Conservation (phyloP, 305 asterid genomes). For the Nicotiana rustica region DNA sequence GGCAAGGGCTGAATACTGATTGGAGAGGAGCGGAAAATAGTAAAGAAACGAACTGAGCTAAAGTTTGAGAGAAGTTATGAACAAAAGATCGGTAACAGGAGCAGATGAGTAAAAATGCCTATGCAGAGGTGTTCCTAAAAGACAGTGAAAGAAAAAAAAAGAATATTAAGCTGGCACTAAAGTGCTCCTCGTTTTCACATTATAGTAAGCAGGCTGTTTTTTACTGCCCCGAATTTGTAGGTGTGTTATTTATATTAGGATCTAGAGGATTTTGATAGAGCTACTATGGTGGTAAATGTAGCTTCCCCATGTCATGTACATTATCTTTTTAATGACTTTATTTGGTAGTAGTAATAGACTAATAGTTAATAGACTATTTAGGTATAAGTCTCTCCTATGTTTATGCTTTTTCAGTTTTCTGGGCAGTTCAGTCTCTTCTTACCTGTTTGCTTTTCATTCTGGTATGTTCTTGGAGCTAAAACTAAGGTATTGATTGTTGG, state of each 20-base stretch:
- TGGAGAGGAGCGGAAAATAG: constrained; percentile 30
- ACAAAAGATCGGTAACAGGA: constrained; percentile 19
- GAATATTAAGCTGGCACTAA: neutral
- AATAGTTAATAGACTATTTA: constrained; percentile 9
- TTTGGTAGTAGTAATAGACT: constrained; percentile 32
- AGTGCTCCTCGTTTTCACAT: constrained; percentile 24
- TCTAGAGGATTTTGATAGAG: constrained; percentile 37
- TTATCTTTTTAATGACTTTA: constrained; percentile 36
- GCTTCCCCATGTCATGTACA: constrained; percentile 45
- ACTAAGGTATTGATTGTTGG: neutral
- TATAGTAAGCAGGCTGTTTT: constrained; percentile 33
- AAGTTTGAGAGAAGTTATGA: neutral
- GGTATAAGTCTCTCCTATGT: neutral
- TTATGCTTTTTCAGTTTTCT: neutral
- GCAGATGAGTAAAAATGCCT: constrained; percentile 3
- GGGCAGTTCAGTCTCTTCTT: neutral
- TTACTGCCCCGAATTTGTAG: constrained; percentile 40
- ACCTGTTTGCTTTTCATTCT: neutral
- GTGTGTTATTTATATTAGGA: constrained; percentile 33
- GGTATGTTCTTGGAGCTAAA: neutral
- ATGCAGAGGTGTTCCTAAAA: neutral
- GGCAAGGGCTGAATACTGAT: constrained; percentile 25
- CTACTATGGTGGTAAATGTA: constrained; percentile 30
- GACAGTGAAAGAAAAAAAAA: neutral
- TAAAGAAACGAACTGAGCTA: neutral